Evolutionary conservation across 192 early-diverging fungal species (phyloP).

Genomic region (Phycomyces nitens): DNA sequence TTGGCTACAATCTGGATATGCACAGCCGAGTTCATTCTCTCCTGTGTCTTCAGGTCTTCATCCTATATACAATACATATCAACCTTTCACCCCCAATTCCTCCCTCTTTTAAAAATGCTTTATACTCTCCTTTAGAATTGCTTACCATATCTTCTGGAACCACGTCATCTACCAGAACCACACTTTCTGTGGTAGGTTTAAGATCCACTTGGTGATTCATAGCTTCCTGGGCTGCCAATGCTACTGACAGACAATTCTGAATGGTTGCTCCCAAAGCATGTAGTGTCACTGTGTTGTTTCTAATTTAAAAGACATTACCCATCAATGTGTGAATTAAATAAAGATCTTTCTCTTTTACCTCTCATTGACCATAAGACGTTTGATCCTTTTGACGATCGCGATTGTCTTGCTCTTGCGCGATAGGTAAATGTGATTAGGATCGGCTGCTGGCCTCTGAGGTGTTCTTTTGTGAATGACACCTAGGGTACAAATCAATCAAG

Average conservation of each 20-base stretch:
- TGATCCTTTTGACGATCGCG: conserved; percentile 61
- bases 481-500: conserved; percentile 3
- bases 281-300: conserved; percentile 60
- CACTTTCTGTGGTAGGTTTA: conserved; percentile 64
- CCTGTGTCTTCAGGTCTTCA: conserved; percentile 52
- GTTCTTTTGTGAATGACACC: conserved; percentile 53
- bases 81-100: not conserved
- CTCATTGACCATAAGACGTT: conserved; percentile 58
- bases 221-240: conserved; percentile 56
- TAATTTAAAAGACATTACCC: conserved; percentile 11
- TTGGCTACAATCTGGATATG: conserved; percentile 60
- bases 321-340: not conserved
- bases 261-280: conserved; percentile 81
- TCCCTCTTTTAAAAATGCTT: no score
- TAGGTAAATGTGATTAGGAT: conserved; percentile 76
- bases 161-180: conserved; percentile 76
- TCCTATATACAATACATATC: conserved; percentile 25
- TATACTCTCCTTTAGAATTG: not conserved
- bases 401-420: conserved; percentile 58
- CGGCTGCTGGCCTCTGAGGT: conserved; percentile 60
- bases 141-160: conserved; percentile 61
- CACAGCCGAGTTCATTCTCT: conserved; percentile 64
- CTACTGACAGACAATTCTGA: conserved; percentile 60
- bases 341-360: conserved; percentile 20
- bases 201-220: conserved; percentile 56